A percentile compares a stretch with the other conserved stretches of the same genome.
Evolutionary conservation across 306 rosid species (phyloP).

Genomic region (Begonia fuchsioides): DNA sequence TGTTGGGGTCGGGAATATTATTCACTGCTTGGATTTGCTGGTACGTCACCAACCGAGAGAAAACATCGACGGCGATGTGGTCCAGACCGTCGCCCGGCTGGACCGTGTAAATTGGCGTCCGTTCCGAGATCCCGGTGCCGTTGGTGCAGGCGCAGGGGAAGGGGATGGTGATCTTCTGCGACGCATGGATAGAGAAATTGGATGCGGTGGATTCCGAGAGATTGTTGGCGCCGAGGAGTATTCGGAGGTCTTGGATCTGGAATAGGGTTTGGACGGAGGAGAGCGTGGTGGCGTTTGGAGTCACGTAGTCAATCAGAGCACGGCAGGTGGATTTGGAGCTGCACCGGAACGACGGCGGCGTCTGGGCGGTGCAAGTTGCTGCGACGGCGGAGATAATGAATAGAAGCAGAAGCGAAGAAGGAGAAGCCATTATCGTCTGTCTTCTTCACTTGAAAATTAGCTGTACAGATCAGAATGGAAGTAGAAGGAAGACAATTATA

Average conservation of each 20-base stretch:
- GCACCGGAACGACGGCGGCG: slow-evolving; percentile 34
- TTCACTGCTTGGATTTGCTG: slow-evolving; percentile 28
- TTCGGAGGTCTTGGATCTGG: slow-evolving; percentile 32
- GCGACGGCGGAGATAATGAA: slow-evolving; percentile 5
- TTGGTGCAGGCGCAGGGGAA: slow-evolving; percentile 40
- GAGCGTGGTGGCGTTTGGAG: slow-evolving; percentile 32
- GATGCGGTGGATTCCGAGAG: slow-evolving; percentile 9
- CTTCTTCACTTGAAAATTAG: too few relatives aligned
- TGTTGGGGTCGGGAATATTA: slow-evolving; percentile 1
- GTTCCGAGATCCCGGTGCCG: slow-evolving; percentile 31
- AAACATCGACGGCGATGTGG: slow-evolving; percentile 27
- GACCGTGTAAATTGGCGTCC: slow-evolving; percentile 31
- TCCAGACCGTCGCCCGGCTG: slow-evolving; percentile 18
- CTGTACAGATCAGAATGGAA: too few relatives aligned
- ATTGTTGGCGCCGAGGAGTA: slow-evolving; percentile 52
- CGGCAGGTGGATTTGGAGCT: slow-evolving; percentile 18
- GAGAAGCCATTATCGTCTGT: slow-evolving; percentile 1
- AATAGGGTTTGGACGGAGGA: slow-evolving; percentile 36
- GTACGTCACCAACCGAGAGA: slow-evolving; percentile 23
- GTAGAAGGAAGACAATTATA: too few relatives aligned
- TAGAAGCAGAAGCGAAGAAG: slow-evolving; percentile 9
- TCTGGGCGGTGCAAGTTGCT: slow-evolving; percentile 8
- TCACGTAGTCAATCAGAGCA: slow-evolving; percentile 24
- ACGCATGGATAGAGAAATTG: background rate
- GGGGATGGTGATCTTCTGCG: slow-evolving; percentile 26